Conservation (phyloP, 2,329 filamentous ascomycete species). For the Exophiala alcalophila region DNA sequence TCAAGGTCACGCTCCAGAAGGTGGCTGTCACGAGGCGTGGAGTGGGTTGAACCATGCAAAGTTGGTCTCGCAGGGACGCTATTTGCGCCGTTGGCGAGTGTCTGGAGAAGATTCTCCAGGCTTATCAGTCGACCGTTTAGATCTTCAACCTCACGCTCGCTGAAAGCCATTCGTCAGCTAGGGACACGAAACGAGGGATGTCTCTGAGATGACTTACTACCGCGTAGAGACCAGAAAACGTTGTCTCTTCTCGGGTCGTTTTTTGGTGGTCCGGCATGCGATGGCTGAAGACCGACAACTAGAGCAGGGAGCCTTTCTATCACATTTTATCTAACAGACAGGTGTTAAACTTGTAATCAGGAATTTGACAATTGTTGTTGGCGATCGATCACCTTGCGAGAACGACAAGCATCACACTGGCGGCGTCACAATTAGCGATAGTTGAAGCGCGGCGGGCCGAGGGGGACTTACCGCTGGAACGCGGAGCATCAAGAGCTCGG, state of each 20-base stretch:
- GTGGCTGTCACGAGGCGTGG: slow-evolving; percentile 30
- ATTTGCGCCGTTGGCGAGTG: slow-evolving; percentile 34
- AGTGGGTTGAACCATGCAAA: slow-evolving; percentile 14
- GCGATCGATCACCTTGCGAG: too few species aligned
- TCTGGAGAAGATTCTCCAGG: slow-evolving; percentile 47
- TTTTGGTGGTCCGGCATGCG: slow-evolving; percentile 40
- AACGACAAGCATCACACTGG: too few species aligned
- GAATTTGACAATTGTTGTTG: too few species aligned
- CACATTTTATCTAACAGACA: slow-evolving; percentile 46
- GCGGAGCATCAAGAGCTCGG: too few species aligned
- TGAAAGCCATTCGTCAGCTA: not conserved
- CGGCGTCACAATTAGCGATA: too few species aligned
- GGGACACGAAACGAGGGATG: slow-evolving; percentile 18
- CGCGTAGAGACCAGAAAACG: slow-evolving; percentile 43
- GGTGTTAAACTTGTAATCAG: too few species aligned
- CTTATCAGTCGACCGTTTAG: slow-evolving; percentile 50
- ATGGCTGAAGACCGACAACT: slow-evolving; percentile 41
- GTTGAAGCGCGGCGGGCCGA: too few species aligned
- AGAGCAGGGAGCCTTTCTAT: slow-evolving; percentile 42
- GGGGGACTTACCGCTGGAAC: too few species aligned
- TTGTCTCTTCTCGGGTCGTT: slow-evolving; percentile 38
- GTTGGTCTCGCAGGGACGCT: slow-evolving; percentile 11
- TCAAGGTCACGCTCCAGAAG: slow-evolving; percentile 31
- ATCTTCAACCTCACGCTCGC: slow-evolving; percentile 52
- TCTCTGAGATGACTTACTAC: slow-evolving; percentile 38